Evolutionary conservation across 2,329 filamentous ascomycete genomes (phyloP).

Genomic region (Hysterium pulicare): DNA sequence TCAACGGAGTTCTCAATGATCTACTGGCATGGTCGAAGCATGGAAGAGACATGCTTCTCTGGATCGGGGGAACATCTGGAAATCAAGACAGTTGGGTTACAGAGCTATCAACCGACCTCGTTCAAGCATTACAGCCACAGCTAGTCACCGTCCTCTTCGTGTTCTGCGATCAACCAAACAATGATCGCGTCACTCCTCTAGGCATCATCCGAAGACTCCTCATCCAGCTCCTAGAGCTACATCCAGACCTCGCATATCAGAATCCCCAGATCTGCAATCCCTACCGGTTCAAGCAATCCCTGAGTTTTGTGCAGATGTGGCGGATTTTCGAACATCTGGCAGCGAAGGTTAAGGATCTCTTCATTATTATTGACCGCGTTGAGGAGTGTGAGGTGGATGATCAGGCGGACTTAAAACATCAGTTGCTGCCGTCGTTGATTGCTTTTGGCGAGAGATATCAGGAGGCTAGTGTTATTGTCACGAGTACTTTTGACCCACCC

Average conservation of each 20-base stretch:
- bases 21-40: background rate
- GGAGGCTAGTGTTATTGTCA: slow-evolving; percentile 2
- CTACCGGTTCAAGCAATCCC: background rate
- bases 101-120: background rate
- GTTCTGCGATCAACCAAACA: background rate
- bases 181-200: background rate
- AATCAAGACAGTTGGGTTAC: slow-evolving; percentile 3
- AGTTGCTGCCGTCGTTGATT: background rate
- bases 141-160: background rate
- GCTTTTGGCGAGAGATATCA: background rate
- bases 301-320: slow-evolving; percentile 1
- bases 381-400: slow-evolving; percentile 3
- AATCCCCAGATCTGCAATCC: background rate
- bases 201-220: background rate
- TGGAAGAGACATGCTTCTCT: slow-evolving; percentile 1
- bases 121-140: background rate
- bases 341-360: background rate
- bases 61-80: background rate
- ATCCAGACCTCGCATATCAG: background rate
- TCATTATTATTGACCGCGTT: slow-evolving; percentile 1
- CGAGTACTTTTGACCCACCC: slow-evolving; percentile 1
- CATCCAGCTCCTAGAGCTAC: background rate
- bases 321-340: slow-evolving; percentile 1
- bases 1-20: background rate
- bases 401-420: slow-evolving; percentile 1